Evolutionary conservation across 176 grass and related monocot genomes (phyloP), one percentile per base, ranked within the genome.

Genomic region (Poa annua): DNA sequence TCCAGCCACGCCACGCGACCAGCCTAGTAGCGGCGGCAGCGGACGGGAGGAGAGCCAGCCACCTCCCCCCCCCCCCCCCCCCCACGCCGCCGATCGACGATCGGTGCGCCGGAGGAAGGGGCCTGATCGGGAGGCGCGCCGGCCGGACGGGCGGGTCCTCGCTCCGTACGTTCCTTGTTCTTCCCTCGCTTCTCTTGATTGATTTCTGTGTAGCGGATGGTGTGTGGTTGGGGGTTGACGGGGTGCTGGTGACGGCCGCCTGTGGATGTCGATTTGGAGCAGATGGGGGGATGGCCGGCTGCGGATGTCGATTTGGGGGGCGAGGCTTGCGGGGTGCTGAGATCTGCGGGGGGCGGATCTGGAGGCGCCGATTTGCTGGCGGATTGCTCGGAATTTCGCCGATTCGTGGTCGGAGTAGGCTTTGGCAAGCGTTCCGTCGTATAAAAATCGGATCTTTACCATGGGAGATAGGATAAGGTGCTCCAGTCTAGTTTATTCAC

Each of bases 261-360:
- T n/a, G n/a, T 39, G 5, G 41, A 8, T 44, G n/a, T 44, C 8
- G 0, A n/a, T n/a, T n/a, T 11, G 38, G 39, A 42, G 41, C 41
- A 47, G 44, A 45, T 47, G 10, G 11, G 44, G 44, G 10, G 44
- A 42, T 10, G 41, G 8, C 41, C 8, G 41, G 8, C 41, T 2
- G 38, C 10, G 74, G 1, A 15, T 11, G 1, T 29, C 29, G 86
- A 83, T 78, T 45, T 7, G 33, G 25, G 60, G 14, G 59, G 7
- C 36, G 25, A 13, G 17, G 56, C 38, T 11, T 47, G 60, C 49
- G 20, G 67, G 36, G 42, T 19, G 66, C 14, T 76, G 82, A 85
- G 87, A 89, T 89, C 87, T 76, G 71, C 36, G 26, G 38, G 12
- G 61, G 76, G 20, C 44, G 59, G 81, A 88, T 88, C 76, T 88